Conservation (phyloP, 2,329 filamentous ascomycete species). For the Fusarium brachygibbosum region DNA sequence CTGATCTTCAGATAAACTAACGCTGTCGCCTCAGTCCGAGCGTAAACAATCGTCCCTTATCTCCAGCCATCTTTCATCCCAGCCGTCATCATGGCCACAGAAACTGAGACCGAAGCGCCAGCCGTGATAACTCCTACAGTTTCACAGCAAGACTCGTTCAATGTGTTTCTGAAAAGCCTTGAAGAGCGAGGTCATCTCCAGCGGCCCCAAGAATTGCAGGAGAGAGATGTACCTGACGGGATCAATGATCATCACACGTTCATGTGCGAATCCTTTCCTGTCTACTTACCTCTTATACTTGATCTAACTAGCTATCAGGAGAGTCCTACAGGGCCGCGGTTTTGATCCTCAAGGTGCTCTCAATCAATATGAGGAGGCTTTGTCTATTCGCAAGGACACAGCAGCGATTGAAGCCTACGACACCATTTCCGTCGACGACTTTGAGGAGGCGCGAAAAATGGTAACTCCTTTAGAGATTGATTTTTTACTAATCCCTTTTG, state of each 20-base stretch:
- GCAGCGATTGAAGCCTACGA: background rate
- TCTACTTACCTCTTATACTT: rapidly evolving
- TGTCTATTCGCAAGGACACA: background rate
- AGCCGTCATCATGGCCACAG: background rate
- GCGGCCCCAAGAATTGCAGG: background rate
- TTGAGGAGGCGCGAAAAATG: slow-evolving; percentile 1
- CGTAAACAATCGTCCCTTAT: too few species aligned
- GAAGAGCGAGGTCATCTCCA: background rate
- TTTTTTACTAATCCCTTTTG: rapidly evolving
- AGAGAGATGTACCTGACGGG: background rate
- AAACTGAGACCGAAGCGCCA: background rate
- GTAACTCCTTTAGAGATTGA: rapidly evolving
- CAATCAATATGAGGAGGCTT: background rate
- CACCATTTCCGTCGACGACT: background rate
- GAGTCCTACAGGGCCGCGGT: background rate
- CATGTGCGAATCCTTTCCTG: background rate
- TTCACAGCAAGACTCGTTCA: background rate
- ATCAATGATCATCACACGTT: background rate
- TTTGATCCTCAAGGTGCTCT: slow-evolving; percentile 1
- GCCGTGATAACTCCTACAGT: background rate
- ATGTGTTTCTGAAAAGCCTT: background rate
- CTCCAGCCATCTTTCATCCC: background rate
- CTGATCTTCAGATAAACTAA: background rate
- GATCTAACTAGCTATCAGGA: background rate
- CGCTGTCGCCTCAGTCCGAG: rapidly evolving